Conservation (phyloP, 306 rosid genomes). For the Sesbania bispinosa region DNA sequence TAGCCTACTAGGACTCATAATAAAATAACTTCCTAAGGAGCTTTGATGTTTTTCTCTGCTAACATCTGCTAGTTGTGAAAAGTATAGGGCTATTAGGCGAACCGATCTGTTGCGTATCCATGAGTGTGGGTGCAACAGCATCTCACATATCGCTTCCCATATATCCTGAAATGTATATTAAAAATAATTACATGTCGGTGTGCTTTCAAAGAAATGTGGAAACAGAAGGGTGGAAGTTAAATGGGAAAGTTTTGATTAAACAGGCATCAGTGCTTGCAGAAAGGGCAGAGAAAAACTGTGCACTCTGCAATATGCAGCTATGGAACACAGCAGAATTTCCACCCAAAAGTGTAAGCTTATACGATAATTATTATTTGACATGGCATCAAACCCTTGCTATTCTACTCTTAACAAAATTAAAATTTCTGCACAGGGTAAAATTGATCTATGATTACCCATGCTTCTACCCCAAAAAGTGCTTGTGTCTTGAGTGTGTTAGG, state of each 20-base stretch:
- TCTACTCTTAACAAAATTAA: too few species aligned
- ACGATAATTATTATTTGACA: neutral
- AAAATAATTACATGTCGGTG: slow-evolving; percentile 8
- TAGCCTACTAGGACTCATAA: slow-evolving; percentile 67
- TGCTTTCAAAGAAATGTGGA: neutral
- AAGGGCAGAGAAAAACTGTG: neutral
- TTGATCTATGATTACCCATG: neutral
- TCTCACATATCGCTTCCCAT: slow-evolving; percentile 71
- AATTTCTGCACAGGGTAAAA: neutral
- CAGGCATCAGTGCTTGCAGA: neutral
- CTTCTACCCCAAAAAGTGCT: neutral
- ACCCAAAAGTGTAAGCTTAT: too few species aligned
- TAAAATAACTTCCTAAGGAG: slow-evolving; percentile 44
- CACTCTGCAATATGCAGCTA: neutral
- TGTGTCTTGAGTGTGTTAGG: neutral
- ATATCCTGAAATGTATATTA: slow-evolving; percentile 50
- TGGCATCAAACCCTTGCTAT: neutral
- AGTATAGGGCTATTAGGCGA: slow-evolving; percentile 62
- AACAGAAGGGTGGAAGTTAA: neutral
- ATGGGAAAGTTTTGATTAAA: neutral
- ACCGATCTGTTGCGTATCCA: slow-evolving; percentile 68
- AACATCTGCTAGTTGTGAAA: slow-evolving; percentile 39
- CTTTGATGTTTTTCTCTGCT: slow-evolving; percentile 38
- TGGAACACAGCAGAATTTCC: neutral
- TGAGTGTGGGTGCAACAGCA: slow-evolving; percentile 80